These are phyloP conservation scores for Dipteronia sinensis DNA, from an alignment of 345 rosid species.

Conservation along the genomic window DNA sequence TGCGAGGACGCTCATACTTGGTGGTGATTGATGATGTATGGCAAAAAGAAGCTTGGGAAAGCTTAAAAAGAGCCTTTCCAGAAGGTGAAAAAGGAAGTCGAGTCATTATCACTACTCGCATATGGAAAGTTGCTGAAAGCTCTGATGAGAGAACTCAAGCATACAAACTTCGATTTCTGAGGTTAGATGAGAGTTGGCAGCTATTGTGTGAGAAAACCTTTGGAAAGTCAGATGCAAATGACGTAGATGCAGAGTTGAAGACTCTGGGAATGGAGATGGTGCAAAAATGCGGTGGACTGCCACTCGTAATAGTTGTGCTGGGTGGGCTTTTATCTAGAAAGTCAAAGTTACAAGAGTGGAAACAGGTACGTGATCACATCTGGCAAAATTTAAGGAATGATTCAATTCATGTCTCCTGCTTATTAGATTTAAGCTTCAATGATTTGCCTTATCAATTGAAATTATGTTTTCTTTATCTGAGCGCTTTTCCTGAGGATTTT, in stretches of 20 bases:
- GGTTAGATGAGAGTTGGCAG: conserved; percentile 24
- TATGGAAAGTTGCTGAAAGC: conserved; percentile 14
- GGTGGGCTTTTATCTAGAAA: conserved; percentile 33
- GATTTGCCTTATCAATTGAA: conserved; percentile 33
- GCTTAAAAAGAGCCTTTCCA: conserved; percentile 28
- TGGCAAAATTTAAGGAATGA: no score
- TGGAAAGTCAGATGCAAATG: background rate
- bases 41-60: conserved; percentile 26
- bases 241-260: conserved; percentile 11
- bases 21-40: conserved; percentile 38
- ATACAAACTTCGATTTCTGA: conserved; percentile 17
- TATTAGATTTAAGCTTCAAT: conserved; percentile 33
- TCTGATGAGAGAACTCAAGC: conserved; percentile 19
- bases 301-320: conserved; percentile 30
- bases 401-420: conserved; percentile 21
- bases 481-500: conserved; percentile 31
- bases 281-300: conserved; percentile 30
- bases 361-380: no score
- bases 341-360: background rate
- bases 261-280: conserved; percentile 24
- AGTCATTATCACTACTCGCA: conserved; percentile 32
- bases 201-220: conserved; percentile 30
- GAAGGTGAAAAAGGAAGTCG: conserved; percentile 26
- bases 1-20: conserved; percentile 11
- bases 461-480: conserved; percentile 32